Percentiles rank a stretch among this genome's conserved stretches.
These are phyloP conservation scores for Aphanoascus verrucosus DNA, from an alignment of 2,329 filamentous ascomycete species.

Conservation along the genomic window DNA sequence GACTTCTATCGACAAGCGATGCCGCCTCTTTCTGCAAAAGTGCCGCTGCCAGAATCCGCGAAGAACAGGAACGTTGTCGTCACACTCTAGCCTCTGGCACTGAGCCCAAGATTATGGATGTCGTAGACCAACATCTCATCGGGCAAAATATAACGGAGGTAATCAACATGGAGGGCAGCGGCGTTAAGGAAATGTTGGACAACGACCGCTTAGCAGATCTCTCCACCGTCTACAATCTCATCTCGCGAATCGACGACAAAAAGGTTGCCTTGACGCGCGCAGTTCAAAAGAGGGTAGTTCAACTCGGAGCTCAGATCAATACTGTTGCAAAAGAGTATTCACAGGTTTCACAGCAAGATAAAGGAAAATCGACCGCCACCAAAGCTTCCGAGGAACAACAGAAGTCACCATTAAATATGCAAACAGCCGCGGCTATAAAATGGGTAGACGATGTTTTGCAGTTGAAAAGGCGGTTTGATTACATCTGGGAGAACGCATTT, in stretches of 20 bases:
- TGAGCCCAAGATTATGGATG: slow-evolving; percentile 57
- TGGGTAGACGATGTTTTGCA: slow-evolving; percentile 88
- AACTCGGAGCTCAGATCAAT: slow-evolving; percentile 76
- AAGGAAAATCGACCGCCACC: slow-evolving; percentile 29
- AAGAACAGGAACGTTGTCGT: slow-evolving; percentile 72
- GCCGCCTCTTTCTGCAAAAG: slow-evolving; percentile 71
- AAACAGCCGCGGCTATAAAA: slow-evolving; percentile 76
- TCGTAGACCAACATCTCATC: slow-evolving; percentile 76
- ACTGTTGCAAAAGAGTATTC: slow-evolving; percentile 45
- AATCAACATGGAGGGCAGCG: slow-evolving; percentile 71
- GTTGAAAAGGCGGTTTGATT: slow-evolving; percentile 84
- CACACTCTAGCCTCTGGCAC: slow-evolving; percentile 69
- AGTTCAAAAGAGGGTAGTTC: slow-evolving; percentile 63
- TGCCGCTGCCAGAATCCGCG: slow-evolving; percentile 60
- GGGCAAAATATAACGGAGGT: slow-evolving; percentile 67
- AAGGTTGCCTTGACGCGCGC: slow-evolving; percentile 60
- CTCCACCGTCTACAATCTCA: slow-evolving; percentile 67
- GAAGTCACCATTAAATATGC: slow-evolving; percentile 52
- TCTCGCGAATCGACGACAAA: slow-evolving; percentile 63
- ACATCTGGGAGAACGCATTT: slow-evolving; percentile 64
- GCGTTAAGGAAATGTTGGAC: slow-evolving; percentile 80
- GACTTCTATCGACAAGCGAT: slow-evolving; percentile 65
- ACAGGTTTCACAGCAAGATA: slow-evolving; percentile 43
- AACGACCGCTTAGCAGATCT: slow-evolving; percentile 73
- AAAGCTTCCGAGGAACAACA: slow-evolving; percentile 43